Conservation (phyloP, 1,284 basidiomycete genomes). For the Moesziomyces antarcticus region DNA sequence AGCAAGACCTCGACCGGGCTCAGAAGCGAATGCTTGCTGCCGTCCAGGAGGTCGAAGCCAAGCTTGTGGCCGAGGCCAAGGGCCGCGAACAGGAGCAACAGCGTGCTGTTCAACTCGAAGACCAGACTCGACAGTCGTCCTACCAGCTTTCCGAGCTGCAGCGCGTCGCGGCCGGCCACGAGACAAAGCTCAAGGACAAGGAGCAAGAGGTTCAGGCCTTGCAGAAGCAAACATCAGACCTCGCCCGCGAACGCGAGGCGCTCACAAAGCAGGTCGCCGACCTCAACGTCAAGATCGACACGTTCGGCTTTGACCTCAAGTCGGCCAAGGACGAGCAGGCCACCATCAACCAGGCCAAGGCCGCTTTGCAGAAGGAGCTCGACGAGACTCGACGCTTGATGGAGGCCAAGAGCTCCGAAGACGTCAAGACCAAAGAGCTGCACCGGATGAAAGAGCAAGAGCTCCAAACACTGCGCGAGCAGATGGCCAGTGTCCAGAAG, state of each 20-base stretch:
- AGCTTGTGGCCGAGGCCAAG: slow-evolving; percentile 76
- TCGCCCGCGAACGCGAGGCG: slow-evolving; percentile 69
- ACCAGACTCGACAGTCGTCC: slow-evolving; percentile 72
- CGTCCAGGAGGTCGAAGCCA: slow-evolving; percentile 79
- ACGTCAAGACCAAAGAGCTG: slow-evolving; percentile 82
- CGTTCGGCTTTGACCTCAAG: slow-evolving; percentile 76
- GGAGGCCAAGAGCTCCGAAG: slow-evolving; percentile 86
- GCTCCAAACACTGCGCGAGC: slow-evolving; percentile 78
- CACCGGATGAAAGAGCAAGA: slow-evolving; percentile 90
- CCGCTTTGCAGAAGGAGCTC: slow-evolving; percentile 81
- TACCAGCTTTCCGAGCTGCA: slow-evolving; percentile 82
- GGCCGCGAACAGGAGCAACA: slow-evolving; percentile 67
- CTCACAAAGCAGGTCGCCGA: slow-evolving; percentile 73
- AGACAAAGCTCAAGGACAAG: slow-evolving; percentile 80
- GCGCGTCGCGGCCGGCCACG: slow-evolving; percentile 81
- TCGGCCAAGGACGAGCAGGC: slow-evolving; percentile 76
- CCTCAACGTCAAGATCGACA: slow-evolving; percentile 77
- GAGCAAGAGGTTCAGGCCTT: slow-evolving; percentile 78
- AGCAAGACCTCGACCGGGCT: slow-evolving; percentile 80
- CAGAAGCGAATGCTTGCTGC: slow-evolving; percentile 81
- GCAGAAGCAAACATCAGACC: slow-evolving; percentile 73
- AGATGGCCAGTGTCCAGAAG: slow-evolving; percentile 70
- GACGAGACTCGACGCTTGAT: slow-evolving; percentile 80
- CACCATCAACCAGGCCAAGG: slow-evolving; percentile 72
- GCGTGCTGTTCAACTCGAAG: slow-evolving; percentile 50